phyloP scores from a whole-genome alignment of 2,329 filamentous ascomycete species.

The Uncinocarpus reesii region DNA sequence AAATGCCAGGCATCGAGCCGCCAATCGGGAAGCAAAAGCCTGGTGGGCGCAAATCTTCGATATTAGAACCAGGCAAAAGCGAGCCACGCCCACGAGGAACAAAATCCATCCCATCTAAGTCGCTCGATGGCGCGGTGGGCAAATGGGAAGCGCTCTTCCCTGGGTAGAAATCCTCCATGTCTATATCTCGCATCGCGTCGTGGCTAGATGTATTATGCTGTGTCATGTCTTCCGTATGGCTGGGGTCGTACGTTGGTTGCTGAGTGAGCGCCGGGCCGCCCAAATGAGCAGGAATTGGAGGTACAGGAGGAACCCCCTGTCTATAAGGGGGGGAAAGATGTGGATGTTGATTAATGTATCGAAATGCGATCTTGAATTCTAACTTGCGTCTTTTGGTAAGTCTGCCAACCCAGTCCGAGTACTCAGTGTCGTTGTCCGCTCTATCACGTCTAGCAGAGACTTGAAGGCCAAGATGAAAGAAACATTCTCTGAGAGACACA shows the following conservation, averaged over 20 bases:
- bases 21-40: no score
- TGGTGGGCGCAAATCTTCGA: no score
- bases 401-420: background rate
- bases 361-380: background rate
- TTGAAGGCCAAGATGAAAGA: conserved; percentile 1
- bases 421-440: background rate
- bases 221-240: background rate
- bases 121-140: no score
- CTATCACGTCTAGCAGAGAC: background rate
- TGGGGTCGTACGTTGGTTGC: no score
- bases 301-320: background rate
- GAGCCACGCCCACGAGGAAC: no score
- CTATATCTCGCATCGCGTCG: no score
- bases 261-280: background rate
- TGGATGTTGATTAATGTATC: background rate
- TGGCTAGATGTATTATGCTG: background rate
- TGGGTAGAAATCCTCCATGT: no score
- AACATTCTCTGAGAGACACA: conserved; percentile 5
- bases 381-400: background rate
- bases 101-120: no score
- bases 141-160: no score
- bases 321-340: background rate
- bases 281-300: background rate
- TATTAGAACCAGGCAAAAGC: no score
- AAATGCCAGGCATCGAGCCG: no score